These are phyloP conservation scores for Backusella morwellensis DNA, from an alignment of 192 early-diverging fungal species.

Conservation along the genomic window DNA sequence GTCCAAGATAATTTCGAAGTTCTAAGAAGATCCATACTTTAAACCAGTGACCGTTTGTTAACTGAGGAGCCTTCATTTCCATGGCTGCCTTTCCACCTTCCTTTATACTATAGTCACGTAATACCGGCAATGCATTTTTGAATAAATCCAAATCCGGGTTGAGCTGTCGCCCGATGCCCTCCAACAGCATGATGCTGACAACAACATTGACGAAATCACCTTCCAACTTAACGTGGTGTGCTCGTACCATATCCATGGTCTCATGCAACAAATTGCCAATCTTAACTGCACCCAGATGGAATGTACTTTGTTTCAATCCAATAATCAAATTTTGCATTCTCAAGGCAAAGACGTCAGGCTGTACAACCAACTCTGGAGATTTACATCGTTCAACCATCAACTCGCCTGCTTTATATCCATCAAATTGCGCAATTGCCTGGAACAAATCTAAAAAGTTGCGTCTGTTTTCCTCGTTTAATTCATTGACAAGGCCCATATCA, in stretches of 20 bases:
- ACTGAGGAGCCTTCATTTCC: conserved; percentile 40
- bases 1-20: conserved; percentile 49
- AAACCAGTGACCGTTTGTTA: conserved; percentile 49
- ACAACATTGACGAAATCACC: conserved; percentile 95
- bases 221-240: conserved; percentile 90
- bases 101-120: conserved; percentile 57
- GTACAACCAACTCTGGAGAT: conserved; percentile 65
- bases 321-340: conserved; percentile 81
- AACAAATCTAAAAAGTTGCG: conserved; percentile 93
- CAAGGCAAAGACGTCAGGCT: conserved; percentile 75
- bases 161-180: conserved; percentile 90
- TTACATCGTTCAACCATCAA: conserved; percentile 89
- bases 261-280: conserved; percentile 78
- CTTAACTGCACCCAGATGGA: conserved; percentile 77
- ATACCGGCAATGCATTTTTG: conserved; percentile 72
- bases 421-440: conserved; percentile 80
- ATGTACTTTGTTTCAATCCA: conserved; percentile 62
- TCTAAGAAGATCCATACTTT: conserved; percentile 65
- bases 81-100: conserved; percentile 46
- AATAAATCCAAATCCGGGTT: conserved; percentile 92
- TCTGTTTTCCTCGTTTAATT: conserved; percentile 69
- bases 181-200: conserved; percentile 87
- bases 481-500: conserved; percentile 89
- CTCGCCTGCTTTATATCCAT: conserved; percentile 76
- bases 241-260: conserved; percentile 86